Evolutionary conservation across 176 grass and related monocot genomes (phyloP).

Genomic region (Guadua angustifolia): DNA sequence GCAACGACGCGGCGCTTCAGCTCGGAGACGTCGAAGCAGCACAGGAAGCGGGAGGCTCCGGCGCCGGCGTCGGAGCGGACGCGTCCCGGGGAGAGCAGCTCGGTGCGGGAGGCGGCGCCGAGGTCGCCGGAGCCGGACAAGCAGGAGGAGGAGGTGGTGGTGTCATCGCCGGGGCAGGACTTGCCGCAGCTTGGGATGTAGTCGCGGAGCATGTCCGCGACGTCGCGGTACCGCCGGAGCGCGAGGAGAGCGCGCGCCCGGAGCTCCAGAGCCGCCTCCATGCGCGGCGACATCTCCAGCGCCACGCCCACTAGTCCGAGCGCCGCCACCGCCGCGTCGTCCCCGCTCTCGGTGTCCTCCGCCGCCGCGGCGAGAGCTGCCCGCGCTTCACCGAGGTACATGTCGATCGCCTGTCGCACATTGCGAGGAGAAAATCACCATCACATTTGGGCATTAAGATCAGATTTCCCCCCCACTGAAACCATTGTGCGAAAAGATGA

Average conservation of each 20-base stretch:
- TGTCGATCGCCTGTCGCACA: constrained; percentile 55
- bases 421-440: background rate
- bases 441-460: background rate
- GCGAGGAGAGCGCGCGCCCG: constrained; percentile 68
- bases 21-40: constrained; percentile 71
- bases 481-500: background rate
- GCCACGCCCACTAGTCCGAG: constrained; percentile 56
- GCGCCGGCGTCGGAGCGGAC: constrained; percentile 48
- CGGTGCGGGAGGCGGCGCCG: constrained; percentile 35
- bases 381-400: constrained; percentile 63
- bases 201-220: constrained; percentile 85
- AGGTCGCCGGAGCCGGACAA: constrained; percentile 55
- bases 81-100: constrained; percentile 59
- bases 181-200: constrained; percentile 82
- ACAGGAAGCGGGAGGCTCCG: constrained; percentile 44
- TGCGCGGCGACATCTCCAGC: constrained; percentile 67
- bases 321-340: constrained; percentile 58
- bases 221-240: constrained; percentile 79
- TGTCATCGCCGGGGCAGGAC: constrained; percentile 34
- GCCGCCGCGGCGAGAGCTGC: constrained; percentile 44
- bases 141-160: background rate
- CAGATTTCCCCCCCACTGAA: background rate
- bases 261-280: constrained; percentile 80
- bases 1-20: constrained; percentile 77
- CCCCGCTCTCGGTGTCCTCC: constrained; percentile 6